These are phyloP conservation scores for Nadsonia commutata DNA, from an alignment of 1,139 yeast genomes.

Conservation along the genomic window DNA sequence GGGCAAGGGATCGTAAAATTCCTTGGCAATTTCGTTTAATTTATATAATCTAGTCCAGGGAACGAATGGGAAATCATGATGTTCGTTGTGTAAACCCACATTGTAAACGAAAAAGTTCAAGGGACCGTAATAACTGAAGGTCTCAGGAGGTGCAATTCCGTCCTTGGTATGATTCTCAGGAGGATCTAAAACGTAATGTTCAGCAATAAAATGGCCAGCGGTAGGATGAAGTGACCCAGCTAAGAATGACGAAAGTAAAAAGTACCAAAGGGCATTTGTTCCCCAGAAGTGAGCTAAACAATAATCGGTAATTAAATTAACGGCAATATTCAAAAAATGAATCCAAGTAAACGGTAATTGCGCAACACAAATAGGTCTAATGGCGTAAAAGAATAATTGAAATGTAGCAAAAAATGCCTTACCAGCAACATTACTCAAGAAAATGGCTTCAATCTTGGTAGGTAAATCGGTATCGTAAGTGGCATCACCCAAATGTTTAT, in stretches of 20 bases:
- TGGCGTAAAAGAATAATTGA: conserved; percentile 78
- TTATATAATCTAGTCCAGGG: conserved; percentile 77
- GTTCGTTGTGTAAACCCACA: conserved; percentile 89
- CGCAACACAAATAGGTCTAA: conserved; percentile 79
- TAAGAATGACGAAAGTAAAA: conserved; percentile 62
- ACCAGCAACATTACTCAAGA: conserved; percentile 66
- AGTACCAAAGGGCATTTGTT: conserved; percentile 45
- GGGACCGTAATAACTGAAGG: conserved; percentile 78
- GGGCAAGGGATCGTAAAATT: conserved; percentile 74
- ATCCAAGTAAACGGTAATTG: conserved; percentile 58
- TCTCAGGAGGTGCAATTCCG: conserved; percentile 43
- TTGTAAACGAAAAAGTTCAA: conserved; percentile 74
- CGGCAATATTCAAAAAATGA: conserved; percentile 53
- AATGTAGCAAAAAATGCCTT: conserved; percentile 83
- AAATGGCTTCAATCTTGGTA: conserved; percentile 55
- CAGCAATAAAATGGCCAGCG: conserved; percentile 92
- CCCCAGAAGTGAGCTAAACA: conserved; percentile 49
- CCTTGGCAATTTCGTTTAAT: conserved; percentile 53
- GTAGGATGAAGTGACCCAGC: conserved; percentile 91
- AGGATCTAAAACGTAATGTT: conserved; percentile 59
- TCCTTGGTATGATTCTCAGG: conserved; percentile 27
- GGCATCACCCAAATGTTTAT: conserved; percentile 81
- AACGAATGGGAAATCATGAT: conserved; percentile 86
- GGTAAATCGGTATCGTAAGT: conserved; percentile 79
- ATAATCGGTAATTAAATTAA: conserved; percentile 45